A percentile compares a stretch with the other conserved stretches of the same genome.
Evolutionary conservation across 1,284 basidiomycete species (phyloP).

Genomic region (Naganishia albida): DNA sequence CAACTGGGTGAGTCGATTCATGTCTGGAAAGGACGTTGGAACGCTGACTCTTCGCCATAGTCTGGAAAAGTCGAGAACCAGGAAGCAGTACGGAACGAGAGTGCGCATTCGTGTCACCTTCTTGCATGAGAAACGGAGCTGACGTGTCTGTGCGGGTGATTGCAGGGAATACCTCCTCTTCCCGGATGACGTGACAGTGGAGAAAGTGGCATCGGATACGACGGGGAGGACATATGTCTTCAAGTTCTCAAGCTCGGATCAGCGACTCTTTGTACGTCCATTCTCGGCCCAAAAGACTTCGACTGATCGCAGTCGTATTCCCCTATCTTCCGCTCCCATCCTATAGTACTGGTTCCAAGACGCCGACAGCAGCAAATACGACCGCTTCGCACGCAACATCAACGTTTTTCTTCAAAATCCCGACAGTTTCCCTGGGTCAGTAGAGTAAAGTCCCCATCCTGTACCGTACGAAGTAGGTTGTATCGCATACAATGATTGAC

Average conservation of each 20-base stretch:
- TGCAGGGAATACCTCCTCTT: constrained; percentile 51
- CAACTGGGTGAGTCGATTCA: constrained; percentile 43
- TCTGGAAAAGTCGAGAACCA: constrained; percentile 46
- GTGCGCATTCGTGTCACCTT: constrained; percentile 36
- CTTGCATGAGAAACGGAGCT: not conserved
- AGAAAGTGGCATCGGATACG: constrained; percentile 47
- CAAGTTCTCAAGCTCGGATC: constrained; percentile 50
- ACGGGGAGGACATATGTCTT: constrained; percentile 50
- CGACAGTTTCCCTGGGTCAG: constrained; percentile 35
- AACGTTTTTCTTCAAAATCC: constrained; percentile 48
- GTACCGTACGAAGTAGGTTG: not conserved
- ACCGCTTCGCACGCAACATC: constrained; percentile 46
- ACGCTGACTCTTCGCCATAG: constrained; percentile 33
- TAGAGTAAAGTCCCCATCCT: constrained; percentile 16
- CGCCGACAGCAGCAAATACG: constrained; percentile 39
- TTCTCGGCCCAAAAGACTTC: not conserved
- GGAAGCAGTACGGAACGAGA: constrained; percentile 41
- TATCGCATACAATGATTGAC: constrained; percentile 2
- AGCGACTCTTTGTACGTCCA: constrained; percentile 50
- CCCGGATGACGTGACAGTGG: constrained; percentile 52
- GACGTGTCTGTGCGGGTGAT: constrained; percentile 6
- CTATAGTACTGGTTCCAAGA: constrained; percentile 54
- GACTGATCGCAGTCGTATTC: not conserved
- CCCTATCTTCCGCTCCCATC: not conserved
- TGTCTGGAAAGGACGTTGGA: not conserved